Conservation (phyloP, 2,329 filamentous ascomycete genomes). For the Fusarium agapanthi region DNA sequence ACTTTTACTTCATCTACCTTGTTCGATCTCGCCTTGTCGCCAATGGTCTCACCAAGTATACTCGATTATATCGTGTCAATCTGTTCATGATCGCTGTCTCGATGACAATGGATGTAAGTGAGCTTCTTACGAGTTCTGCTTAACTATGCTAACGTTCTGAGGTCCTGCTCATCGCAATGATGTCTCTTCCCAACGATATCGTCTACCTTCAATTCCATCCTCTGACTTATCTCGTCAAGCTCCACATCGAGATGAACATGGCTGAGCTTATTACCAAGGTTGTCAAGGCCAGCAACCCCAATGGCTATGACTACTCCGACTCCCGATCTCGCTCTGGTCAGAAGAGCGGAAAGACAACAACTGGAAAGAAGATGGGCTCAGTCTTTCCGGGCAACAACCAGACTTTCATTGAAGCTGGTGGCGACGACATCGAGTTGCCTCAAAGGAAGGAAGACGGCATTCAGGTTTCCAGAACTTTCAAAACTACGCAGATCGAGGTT, state of each 20-base stretch:
- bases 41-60: constrained; percentile 60
- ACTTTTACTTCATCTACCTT: constrained; percentile 60
- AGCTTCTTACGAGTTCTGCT: too few relatives aligned
- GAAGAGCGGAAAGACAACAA: constrained; percentile 30
- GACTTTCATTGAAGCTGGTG: constrained; percentile 33
- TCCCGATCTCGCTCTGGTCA: constrained; percentile 29
- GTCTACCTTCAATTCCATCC: constrained; percentile 59
- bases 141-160: constrained; percentile 8
- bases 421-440: constrained; percentile 34
- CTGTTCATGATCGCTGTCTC: constrained; percentile 45
- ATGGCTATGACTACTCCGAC: constrained; percentile 39
- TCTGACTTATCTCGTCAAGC: constrained; percentile 61
- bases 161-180: constrained; percentile 44
- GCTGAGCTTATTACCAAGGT: constrained; percentile 59
- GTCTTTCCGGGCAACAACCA: constrained; percentile 36
- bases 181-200: constrained; percentile 44
- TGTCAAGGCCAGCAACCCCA: constrained; percentile 39
- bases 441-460: constrained; percentile 24
- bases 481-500: constrained; percentile 33
- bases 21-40: constrained; percentile 57
- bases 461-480: constrained; percentile 40
- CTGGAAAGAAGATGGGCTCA: constrained; percentile 21
- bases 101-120: constrained; percentile 43
- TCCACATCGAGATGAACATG: constrained; percentile 64
- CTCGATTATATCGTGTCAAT: constrained; percentile 52